Percentiles rank a stretch among this genome's conserved stretches.
Evolutionary conservation across 306 rosid genomes (phyloP).

Genomic region (Mucuna pruriens): DNA sequence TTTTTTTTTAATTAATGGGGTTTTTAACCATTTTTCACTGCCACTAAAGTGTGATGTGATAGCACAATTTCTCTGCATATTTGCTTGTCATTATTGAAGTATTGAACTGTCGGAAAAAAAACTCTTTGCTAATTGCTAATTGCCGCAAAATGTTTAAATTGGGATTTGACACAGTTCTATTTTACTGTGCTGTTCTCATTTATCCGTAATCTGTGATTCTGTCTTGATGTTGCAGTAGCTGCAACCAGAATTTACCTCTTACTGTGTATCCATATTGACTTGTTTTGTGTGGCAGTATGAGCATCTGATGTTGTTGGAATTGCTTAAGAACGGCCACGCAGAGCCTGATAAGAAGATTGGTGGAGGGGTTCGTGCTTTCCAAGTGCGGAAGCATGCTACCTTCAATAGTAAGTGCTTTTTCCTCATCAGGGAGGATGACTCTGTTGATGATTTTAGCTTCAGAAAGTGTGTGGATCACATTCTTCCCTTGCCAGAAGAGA

Average conservation of each 20-base stretch:
- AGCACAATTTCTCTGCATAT: not conserved
- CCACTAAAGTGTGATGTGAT: not conserved
- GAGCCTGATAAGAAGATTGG: conserved; percentile 85
- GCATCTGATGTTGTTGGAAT: conserved; percentile 70
- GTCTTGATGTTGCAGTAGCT: not conserved
- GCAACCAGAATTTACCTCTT: not conserved
- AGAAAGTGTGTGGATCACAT: conserved; percentile 92
- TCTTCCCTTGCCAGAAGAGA: conserved; percentile 84
- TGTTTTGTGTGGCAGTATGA: conserved; percentile 73
- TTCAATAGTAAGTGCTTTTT: conserved; percentile 87
- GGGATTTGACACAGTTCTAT: not conserved
- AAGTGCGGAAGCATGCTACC: conserved; percentile 75
- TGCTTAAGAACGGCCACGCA: conserved; percentile 84
- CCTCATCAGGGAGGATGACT: conserved; percentile 76
- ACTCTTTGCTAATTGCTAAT: not conserved
- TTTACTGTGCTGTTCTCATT: not conserved
- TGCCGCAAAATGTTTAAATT: not conserved
- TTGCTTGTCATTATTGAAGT: not conserved
- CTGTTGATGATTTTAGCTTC: conserved; percentile 92
- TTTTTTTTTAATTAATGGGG: not conserved
- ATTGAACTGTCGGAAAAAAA: not conserved
- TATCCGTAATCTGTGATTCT: not conserved
- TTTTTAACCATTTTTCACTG: not conserved
- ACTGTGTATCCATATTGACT: not conserved
- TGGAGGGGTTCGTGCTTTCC: conserved; percentile 67